Evolutionary conservation across 371 early-diverging fungal species (phyloP).

Genomic region (Mucor irregularis): DNA sequence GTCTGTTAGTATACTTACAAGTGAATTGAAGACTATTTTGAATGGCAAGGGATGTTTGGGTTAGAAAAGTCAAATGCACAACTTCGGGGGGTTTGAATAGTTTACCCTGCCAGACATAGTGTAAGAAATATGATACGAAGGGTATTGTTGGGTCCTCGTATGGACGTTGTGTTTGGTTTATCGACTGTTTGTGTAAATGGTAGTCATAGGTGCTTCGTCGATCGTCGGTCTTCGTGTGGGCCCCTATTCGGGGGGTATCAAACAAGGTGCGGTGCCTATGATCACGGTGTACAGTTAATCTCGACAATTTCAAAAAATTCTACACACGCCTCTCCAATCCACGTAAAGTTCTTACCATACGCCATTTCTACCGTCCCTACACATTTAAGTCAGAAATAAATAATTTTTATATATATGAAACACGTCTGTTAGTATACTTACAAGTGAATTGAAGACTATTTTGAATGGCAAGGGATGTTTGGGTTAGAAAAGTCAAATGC

Average conservation of each 20-base stretch:
- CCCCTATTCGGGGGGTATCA: constrained; percentile 2
- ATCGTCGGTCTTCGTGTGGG: not conserved
- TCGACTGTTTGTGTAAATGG: not conserved
- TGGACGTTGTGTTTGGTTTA: not conserved
- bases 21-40: constrained; percentile 48
- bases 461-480: not conserved
- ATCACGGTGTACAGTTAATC: too few relatives aligned
- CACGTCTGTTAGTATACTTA: constrained; percentile 18
- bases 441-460: constrained; percentile 49
- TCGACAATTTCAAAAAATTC: too few relatives aligned
- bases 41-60: not conserved
- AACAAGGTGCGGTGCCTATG: too few relatives aligned
- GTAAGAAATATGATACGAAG: constrained; percentile 44
- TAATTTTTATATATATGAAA: not conserved
- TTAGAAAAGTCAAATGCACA: not conserved
- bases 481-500: not conserved
- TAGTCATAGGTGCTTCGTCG: constrained; percentile 11
- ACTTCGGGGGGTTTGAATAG: not conserved
- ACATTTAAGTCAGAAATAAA: too few relatives aligned
- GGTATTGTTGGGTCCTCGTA: constrained; percentile 40
- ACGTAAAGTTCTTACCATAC: constrained; percentile 41
- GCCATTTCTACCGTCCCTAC: constrained; percentile 73
- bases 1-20: constrained; percentile 29
- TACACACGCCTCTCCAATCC: not conserved
- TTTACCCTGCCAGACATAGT: constrained; percentile 33